phyloP scores from a whole-genome alignment of 179 eudicot genomes.

The Spinacia oleracea region DNA sequence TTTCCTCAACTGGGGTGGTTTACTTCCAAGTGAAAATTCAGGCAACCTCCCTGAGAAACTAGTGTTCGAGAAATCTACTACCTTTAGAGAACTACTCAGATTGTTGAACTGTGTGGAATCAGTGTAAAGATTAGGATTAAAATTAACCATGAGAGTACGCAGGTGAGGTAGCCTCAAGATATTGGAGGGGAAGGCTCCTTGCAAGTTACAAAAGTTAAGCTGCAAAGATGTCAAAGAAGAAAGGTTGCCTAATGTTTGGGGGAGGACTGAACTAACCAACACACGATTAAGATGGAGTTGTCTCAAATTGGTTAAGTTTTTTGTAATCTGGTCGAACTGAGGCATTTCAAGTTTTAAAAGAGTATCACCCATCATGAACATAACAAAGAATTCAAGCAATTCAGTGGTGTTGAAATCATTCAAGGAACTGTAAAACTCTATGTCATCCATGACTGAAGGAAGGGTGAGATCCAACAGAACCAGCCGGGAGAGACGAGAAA shows the following conservation, averaged over 20 bases:
- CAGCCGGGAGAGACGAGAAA: slow-evolving; percentile 18
- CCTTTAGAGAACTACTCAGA: neutral
- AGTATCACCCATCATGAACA: neutral
- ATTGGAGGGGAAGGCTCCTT: neutral
- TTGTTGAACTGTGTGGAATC: neutral
- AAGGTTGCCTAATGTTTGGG: slow-evolving; percentile 3
- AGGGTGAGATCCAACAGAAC: slow-evolving; percentile 28
- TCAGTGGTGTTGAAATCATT: neutral
- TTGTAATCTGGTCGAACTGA: neutral
- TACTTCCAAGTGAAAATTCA: neutral
- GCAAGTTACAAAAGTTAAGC: neutral
- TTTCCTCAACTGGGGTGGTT: neutral
- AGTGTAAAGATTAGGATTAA: neutral
- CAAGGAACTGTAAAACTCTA: neutral
- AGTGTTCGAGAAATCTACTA: neutral
- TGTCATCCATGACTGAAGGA: neutral
- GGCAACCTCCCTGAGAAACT: neutral
- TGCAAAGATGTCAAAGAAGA: slow-evolving; percentile 8
- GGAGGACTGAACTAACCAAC: neutral
- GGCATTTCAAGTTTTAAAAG: neutral
- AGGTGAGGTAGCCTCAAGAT: slow-evolving; percentile 4
- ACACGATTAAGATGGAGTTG: neutral
- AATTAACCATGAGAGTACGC: neutral
- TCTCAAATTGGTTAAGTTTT: neutral
- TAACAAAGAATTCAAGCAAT: neutral